Base-by-base conservation (phyloP, 2,329 filamentous ascomycete genomes). In the Pseudocercospora vitis region DNA sequence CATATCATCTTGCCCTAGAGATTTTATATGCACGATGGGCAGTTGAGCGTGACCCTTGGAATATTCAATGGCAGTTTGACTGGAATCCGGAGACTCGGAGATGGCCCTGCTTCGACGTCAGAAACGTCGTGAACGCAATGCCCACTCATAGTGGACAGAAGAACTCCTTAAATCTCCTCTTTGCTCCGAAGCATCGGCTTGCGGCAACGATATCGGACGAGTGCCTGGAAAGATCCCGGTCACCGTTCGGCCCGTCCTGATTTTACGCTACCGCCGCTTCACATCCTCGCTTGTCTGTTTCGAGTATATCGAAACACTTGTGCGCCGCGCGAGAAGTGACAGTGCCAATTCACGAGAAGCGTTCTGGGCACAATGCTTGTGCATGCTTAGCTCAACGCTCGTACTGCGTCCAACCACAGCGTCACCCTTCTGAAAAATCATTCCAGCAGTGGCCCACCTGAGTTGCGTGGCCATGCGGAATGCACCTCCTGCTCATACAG, bases 251-350 rank as follows among this genome's bases (percentile, higher is more conserved):
- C 16, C 31, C 28, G 32, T 3, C n/a, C 32, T 29, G 39, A 8
- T 52, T 14, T 37, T 24, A 37, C 19, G 24, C 42, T 33, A 52
- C 42, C 31, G 26, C 37, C 45, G 50, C 50, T 53, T 53, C 44
- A 31, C 9, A 40, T 19, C 32, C 46, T 35, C 37, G 24, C 35
- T 18, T 46, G 46, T 18, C 24, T 32, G 53, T 55, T 46, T 55
- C 52, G 50, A 21, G 24, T 55, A 50, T 23, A 47, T 37, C 50
- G 40, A 48, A 50, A 31, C 28, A 46, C 28, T 40, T 40, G 37
- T 19, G 23, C 12, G 19, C 40, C 40, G 24, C 40, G 24, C 29
- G 40, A 21, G 24, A 45, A 45, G 40, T n/a, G 40, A 45, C 8
- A 45, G 40, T 45, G 40, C 23, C 40, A 45, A 45, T 6, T 19